Evolutionary conservation across 2,329 filamentous ascomycete species (phyloP), one percentile per base, ranked within the genome.

Genomic region (Aureobasidium musti): DNA sequence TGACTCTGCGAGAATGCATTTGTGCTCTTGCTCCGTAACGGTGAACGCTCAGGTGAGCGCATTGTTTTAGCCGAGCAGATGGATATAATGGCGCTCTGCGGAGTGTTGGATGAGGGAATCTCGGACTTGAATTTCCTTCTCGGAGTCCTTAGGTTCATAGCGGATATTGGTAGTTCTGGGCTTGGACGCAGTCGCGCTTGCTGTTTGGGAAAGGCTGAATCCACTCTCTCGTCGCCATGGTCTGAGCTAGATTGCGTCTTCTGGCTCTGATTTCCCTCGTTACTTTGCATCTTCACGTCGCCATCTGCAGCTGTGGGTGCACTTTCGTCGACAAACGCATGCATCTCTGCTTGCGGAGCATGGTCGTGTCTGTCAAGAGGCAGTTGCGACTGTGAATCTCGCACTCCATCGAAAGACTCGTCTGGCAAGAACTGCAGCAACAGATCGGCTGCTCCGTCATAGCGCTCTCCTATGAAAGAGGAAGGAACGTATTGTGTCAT

Each of bases 101-200:
- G 70, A 19, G 72, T 72, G 41, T 73, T 71, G 1, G 72, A 73
- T 4, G 72, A 73, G 7, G 72, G 72, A n/a, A 73, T 70, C 52
- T 72, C 70, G 23, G 54, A 50, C 35, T 19, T 45, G 26, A 66
- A 60, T 28, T 8, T 60, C n/a, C 45, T 59, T n/a, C 14, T 41
- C 23, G 64, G 64, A 19, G 64, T 66, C 19, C 53, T 50, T 2
- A 54, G 45, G 19, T 41, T 39, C 21, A 49, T 56, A 8, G 33
- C 30, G 13, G 50, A 37, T 37, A 56, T 26, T 13, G 43, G 28
- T 19, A 65, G n/a, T 26, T 65, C 63, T 21, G 63, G 52, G 21
- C 49, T 68, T 66, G 56, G 59, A 50, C 41, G 63, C 52, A 23
- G 49, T 19, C 28, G 59, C 63, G 26, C 28, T 52, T 52, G 70